Evolutionary conservation across 306 rosid genomes (phyloP).

Genomic region (Trifolium fragiferum): DNA sequence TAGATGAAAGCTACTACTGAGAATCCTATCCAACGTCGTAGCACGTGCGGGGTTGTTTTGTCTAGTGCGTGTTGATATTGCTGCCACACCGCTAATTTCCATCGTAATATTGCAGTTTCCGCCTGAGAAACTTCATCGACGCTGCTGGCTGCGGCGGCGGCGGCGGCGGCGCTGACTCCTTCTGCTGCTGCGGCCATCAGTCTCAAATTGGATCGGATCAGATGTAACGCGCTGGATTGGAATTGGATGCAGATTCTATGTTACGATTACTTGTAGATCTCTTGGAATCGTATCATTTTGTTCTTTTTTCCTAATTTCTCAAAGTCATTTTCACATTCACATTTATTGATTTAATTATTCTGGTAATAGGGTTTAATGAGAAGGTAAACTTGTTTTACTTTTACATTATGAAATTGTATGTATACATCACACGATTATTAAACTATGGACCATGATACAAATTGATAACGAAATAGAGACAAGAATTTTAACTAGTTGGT

Average conservation of each 20-base stretch:
- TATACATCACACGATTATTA: too few relatives aligned
- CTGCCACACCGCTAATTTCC: constrained; percentile 58
- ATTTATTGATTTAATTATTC: too few relatives aligned
- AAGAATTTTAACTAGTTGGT: too few relatives aligned
- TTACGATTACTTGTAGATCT: neutral
- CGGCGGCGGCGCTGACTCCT: neutral
- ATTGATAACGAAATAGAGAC: too few relatives aligned
- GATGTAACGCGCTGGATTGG: neutral
- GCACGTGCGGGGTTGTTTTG: constrained; percentile 73
- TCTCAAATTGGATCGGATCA: neutral
- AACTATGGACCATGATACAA: too few relatives aligned
- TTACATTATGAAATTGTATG: too few relatives aligned
- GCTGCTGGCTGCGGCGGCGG: neutral
- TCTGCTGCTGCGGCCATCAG: constrained; percentile 49
- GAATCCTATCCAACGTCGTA: constrained; percentile 78
- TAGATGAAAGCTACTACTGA: constrained; percentile 59
- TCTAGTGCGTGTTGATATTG: constrained; percentile 83
- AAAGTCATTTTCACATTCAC: neutral
- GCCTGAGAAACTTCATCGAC: constrained; percentile 47
- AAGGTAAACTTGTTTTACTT: too few relatives aligned
- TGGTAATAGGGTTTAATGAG: too few relatives aligned
- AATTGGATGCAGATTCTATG: neutral
- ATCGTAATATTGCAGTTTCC: constrained; percentile 55
- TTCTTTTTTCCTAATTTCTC: neutral
- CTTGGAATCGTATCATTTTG: too few relatives aligned